A percentile compares a stretch with the other conserved stretches of the same genome.
These are phyloP conservation scores for Bruguiera gymnorhiza DNA, from an alignment of 345 rosid genomes.

Conservation along the genomic window DNA sequence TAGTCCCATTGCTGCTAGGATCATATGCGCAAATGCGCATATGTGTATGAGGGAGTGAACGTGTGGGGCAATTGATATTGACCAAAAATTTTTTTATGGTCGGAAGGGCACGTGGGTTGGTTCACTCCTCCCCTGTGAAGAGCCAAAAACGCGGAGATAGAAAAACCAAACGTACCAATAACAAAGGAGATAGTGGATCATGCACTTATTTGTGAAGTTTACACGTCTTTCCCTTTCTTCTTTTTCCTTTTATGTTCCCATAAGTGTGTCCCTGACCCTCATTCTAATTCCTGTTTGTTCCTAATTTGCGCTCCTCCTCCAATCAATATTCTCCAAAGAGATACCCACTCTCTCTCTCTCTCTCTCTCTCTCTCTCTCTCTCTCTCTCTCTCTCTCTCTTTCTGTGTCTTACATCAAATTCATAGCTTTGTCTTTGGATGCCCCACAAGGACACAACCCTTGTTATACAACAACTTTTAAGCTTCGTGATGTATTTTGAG, in stretches of 20 bases:
- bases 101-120: constrained; percentile 18
- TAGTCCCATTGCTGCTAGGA: neutral
- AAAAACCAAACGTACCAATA: neutral
- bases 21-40: neutral
- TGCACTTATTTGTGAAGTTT: neutral
- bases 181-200: neutral
- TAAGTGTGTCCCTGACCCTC: neutral
- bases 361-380: neutral
- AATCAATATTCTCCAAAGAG: neutral
- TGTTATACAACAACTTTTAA: neutral
- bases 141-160: constrained; percentile 25
- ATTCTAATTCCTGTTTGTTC: constrained; percentile 19
- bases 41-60: neutral
- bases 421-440: neutral
- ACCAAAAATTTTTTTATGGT: constrained; percentile 18
- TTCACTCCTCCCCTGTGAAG: neutral
- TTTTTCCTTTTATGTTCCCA: neutral
- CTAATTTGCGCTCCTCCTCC: constrained; percentile 19
- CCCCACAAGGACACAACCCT: too few relatives aligned
- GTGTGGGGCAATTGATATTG: constrained; percentile 18
- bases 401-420: neutral
- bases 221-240: neutral
- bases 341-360: neutral
- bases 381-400: neutral
- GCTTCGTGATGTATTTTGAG: too few relatives aligned